A percentile compares a stretch with the other conserved stretches of the same genome.
Conservation (phyloP, 805 yeast species). For the Pichia membranifaciens region DNA sequence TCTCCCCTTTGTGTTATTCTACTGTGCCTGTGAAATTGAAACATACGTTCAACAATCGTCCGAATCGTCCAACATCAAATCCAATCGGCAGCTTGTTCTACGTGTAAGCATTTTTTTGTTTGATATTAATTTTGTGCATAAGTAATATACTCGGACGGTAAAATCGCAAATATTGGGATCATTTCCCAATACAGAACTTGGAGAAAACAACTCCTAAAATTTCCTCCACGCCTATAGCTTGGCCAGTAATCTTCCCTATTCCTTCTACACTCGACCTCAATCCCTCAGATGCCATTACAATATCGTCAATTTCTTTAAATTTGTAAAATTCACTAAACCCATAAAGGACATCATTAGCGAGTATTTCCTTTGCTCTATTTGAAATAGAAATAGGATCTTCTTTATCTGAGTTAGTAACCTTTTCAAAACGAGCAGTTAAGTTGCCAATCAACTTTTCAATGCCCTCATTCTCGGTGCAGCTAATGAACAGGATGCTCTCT, state of each 20-base stretch:
- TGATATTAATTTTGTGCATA: too few species aligned
- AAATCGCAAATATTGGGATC: not conserved
- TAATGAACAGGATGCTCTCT: slow-evolving; percentile 36
- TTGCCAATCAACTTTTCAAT: slow-evolving; percentile 38
- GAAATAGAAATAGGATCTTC: slow-evolving; percentile 70
- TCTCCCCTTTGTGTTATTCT: not conserved
- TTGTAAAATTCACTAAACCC: slow-evolving; percentile 63
- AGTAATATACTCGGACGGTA: too few species aligned
- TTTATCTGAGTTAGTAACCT: slow-evolving; percentile 42
- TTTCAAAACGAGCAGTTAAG: slow-evolving; percentile 43
- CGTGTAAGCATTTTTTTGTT: too few species aligned
- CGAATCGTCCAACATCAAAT: not conserved
- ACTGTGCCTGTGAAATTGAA: not conserved
- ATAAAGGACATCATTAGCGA: slow-evolving; percentile 66
- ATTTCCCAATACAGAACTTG: slow-evolving; percentile 91
- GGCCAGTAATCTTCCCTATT: slow-evolving; percentile 89
- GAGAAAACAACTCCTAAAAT: slow-evolving; percentile 87
- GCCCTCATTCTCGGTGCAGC: slow-evolving; percentile 57
- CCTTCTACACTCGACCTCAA: slow-evolving; percentile 73
- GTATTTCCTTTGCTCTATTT: slow-evolving; percentile 65
- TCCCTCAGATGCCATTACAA: slow-evolving; percentile 76
- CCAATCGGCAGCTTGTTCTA: too few species aligned
- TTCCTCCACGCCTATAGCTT: slow-evolving; percentile 83
- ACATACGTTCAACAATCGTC: not conserved
- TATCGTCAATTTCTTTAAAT: slow-evolving; percentile 52